Evolutionary conservation across 1,284 basidiomycete species (phyloP).

Genomic region (Pseudozyma thailandica): DNA sequence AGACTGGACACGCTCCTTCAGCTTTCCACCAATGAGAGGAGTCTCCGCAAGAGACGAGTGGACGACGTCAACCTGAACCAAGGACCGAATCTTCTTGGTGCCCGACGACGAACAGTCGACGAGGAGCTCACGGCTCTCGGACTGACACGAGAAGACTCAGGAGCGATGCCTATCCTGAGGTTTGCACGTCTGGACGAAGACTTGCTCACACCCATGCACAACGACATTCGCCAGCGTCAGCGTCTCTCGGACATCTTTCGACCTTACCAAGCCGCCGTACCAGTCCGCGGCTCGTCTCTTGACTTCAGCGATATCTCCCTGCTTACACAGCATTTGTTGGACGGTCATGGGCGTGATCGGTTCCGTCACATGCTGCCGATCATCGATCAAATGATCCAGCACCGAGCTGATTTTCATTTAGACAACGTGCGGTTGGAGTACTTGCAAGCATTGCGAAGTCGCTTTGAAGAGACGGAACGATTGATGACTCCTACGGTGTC

Average conservation of each 20-base stretch:
- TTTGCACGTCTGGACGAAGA: background rate
- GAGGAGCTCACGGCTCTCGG: too few relatives aligned
- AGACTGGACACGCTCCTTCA: too few relatives aligned
- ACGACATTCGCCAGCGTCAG: background rate
- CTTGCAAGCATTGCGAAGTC: background rate
- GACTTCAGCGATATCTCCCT: background rate
- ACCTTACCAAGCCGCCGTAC: background rate
- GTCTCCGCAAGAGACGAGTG: too few relatives aligned
- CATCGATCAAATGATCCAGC: constrained; percentile 4
- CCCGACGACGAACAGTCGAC: too few relatives aligned
- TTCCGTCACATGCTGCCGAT: constrained; percentile 12
- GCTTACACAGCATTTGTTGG: background rate
- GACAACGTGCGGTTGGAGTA: background rate
- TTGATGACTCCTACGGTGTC: constrained; percentile 10
- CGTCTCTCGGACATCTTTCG: background rate
- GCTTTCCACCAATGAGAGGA: too few relatives aligned
- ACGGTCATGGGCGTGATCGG: constrained; percentile 7
- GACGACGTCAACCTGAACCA: too few relatives aligned
- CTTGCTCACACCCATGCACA: background rate
- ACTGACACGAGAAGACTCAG: background rate
- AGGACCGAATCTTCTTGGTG: too few relatives aligned
- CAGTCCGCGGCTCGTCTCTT: background rate
- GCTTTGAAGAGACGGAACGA: background rate
- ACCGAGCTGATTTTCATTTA: background rate
- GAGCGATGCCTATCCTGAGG: background rate